phyloP scores from a whole-genome alignment of 164 flowering plant species.

The Annona cherimola region DNA sequence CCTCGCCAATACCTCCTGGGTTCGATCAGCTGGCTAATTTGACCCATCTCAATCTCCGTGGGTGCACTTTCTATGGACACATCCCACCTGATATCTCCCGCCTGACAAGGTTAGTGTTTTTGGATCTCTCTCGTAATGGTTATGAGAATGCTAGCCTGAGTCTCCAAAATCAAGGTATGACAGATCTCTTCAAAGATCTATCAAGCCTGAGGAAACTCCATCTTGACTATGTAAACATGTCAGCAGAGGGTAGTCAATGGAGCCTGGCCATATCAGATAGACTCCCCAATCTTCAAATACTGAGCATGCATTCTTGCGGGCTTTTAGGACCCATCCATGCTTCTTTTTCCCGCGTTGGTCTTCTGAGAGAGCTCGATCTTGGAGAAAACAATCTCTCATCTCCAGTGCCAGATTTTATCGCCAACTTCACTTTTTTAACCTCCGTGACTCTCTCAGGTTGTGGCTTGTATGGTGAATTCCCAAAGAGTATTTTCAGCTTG shows the following conservation, averaged over 20 bases:
- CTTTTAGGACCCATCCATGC: conserved; percentile 26
- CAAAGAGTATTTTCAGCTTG: background rate
- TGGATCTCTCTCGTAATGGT: conserved; percentile 18
- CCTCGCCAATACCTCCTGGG: conserved; percentile 28
- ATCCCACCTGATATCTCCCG: conserved; percentile 28
- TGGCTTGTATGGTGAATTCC: background rate
- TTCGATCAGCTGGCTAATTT: conserved; percentile 24
- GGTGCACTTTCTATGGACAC: conserved; percentile 40
- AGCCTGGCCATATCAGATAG: background rate
- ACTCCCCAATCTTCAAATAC: conserved; percentile 16
- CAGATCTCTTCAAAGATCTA: background rate
- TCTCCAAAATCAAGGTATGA: background rate
- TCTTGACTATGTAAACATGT: conserved; percentile 23
- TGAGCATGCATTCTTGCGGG: conserved; percentile 27
- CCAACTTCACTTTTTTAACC: background rate
- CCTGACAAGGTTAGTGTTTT: background rate
- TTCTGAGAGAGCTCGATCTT: conserved; percentile 20
- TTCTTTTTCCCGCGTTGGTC: conserved; percentile 18
- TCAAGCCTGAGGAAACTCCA: background rate
- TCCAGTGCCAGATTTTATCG: conserved; percentile 16
- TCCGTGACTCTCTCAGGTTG: background rate
- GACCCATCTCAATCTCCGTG: conserved; percentile 37
- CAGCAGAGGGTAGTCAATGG: conserved; percentile 7
- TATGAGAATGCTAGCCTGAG: conserved; percentile 11
- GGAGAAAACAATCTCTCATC: conserved; percentile 24